Conservation (phyloP, 495 filamentous ascomycete species). For the Halenospora varia region DNA sequence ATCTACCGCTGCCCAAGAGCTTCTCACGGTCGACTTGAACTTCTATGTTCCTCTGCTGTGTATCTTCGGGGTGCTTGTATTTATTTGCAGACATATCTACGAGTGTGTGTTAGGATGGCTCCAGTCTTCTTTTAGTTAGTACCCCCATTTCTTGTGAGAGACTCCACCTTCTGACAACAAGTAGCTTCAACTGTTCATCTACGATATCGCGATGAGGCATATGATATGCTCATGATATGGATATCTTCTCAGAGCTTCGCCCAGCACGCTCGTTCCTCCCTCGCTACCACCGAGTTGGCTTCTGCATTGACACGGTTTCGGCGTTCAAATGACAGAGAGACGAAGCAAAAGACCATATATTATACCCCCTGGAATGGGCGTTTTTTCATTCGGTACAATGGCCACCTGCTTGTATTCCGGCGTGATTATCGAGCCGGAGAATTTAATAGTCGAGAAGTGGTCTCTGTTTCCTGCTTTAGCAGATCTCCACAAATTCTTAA, state of each 20-base stretch:
- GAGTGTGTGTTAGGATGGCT: conserved; percentile 12
- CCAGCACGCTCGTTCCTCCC: conserved; percentile 8
- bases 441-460: conserved; percentile 7
- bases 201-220: conserved; percentile 9
- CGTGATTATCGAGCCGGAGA: conserved; percentile 8
- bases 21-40: conserved; percentile 65
- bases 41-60: conserved; percentile 51
- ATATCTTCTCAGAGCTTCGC: conserved; percentile 15
- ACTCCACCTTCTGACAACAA: conserved; percentile 9
- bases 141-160: conserved; percentile 4
- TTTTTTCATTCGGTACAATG: conserved; percentile 13
- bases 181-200: conserved; percentile 13
- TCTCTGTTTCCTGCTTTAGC: too few relatives aligned
- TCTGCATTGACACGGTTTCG: conserved; percentile 7
- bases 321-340: conserved; percentile 9
- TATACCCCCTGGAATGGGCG: conserved; percentile 11
- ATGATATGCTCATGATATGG: conserved; percentile 14
- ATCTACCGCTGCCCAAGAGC: conserved; percentile 14
- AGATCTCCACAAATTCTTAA: too few relatives aligned
- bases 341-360: conserved; percentile 13
- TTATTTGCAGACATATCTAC: conserved; percentile 13
- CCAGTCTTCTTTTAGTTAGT: conserved; percentile 11
- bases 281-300: conserved; percentile 7
- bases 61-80: too few relatives aligned
- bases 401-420: conserved; percentile 6